Percentiles rank a stretch among this genome's conserved stretches.
These are phyloP conservation scores for Pistacia atlantica DNA, from an alignment of 345 rosid genomes.

Conservation along the genomic window DNA sequence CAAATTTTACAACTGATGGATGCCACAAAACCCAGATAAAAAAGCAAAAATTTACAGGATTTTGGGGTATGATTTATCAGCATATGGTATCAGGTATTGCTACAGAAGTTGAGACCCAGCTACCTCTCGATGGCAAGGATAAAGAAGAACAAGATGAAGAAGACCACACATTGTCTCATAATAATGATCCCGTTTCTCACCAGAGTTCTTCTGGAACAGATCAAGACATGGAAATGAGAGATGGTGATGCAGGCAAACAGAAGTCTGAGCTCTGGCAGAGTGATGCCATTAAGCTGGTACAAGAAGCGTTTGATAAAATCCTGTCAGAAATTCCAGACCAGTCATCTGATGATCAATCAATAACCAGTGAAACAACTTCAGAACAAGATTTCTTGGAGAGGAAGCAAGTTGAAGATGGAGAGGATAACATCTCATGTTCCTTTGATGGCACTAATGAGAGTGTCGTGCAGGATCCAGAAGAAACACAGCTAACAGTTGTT, in stretches of 20 bases:
- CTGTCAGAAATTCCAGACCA: constrained; percentile 72
- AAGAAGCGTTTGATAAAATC: constrained; percentile 80
- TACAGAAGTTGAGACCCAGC: constrained; percentile 38
- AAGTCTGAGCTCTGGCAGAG: constrained; percentile 43
- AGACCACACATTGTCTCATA: constrained; percentile 6
- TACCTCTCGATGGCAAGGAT: constrained; percentile 26
- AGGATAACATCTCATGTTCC: constrained; percentile 30
- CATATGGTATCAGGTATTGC: constrained; percentile 69
- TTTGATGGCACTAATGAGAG: constrained; percentile 22
- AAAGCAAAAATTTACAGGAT: constrained; percentile 49
- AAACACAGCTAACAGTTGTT: constrained; percentile 10
- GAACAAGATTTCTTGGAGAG: constrained; percentile 42
- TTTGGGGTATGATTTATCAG: constrained; percentile 78
- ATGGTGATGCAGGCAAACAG: constrained; percentile 32
- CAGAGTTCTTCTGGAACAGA: constrained; percentile 21
- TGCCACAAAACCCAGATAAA: constrained; percentile 33
- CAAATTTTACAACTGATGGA: constrained; percentile 16
- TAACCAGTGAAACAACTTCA: constrained; percentile 30
- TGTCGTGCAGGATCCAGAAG: constrained; percentile 17
- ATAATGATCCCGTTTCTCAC: constrained; percentile 20
- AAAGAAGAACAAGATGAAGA: constrained; percentile 26
- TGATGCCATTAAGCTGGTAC: constrained; percentile 67
- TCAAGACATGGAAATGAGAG: constrained; percentile 24
- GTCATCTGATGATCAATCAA: constrained; percentile 57
- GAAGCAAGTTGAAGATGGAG: constrained; percentile 34